phyloP scores from a whole-genome alignment of 2,329 filamentous ascomycete genomes.

The Decorospora gaudefroyi region DNA sequence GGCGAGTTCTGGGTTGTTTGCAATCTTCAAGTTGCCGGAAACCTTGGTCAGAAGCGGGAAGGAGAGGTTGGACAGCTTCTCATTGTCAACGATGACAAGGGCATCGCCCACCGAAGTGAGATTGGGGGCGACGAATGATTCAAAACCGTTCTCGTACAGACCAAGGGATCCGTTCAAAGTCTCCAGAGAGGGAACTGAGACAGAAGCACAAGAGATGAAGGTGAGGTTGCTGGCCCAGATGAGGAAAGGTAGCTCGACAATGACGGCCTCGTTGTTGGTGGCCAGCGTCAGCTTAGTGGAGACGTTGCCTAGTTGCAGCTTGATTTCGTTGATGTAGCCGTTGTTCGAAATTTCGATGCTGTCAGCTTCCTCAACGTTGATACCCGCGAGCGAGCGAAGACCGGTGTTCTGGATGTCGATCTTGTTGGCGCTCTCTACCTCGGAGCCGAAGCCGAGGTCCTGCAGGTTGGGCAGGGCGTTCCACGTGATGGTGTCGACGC shows the following conservation, averaged over 20 bases:
- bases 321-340: conserved; percentile 73
- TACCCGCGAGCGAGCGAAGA: conserved; percentile 75
- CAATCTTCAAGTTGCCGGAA: conserved; percentile 79
- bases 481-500: conserved; percentile 71
- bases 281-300: conserved; percentile 71
- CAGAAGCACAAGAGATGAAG: conserved; percentile 75
- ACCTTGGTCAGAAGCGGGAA: conserved; percentile 70
- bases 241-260: conserved; percentile 77
- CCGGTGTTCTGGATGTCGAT: conserved; percentile 85
- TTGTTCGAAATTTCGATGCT: conserved; percentile 85
- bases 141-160: conserved; percentile 79
- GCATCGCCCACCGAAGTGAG: conserved; percentile 67
- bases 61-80: conserved; percentile 70
- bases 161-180: conserved; percentile 77
- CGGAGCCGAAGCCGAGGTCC: conserved; percentile 62
- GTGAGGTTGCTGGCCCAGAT: conserved; percentile 78
- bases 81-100: conserved; percentile 62
- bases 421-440: conserved; percentile 68
- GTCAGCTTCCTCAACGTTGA: conserved; percentile 75
- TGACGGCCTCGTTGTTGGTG: conserved; percentile 76
- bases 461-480: conserved; percentile 69
- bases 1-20: conserved; percentile 81
- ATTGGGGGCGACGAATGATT: conserved; percentile 66
- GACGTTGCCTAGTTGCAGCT: conserved; percentile 77
- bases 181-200: conserved; percentile 73